These are phyloP conservation scores for Fusarium sulawesiense DNA, from an alignment of 2,329 filamentous ascomycete genomes.

Conservation along the genomic window DNA sequence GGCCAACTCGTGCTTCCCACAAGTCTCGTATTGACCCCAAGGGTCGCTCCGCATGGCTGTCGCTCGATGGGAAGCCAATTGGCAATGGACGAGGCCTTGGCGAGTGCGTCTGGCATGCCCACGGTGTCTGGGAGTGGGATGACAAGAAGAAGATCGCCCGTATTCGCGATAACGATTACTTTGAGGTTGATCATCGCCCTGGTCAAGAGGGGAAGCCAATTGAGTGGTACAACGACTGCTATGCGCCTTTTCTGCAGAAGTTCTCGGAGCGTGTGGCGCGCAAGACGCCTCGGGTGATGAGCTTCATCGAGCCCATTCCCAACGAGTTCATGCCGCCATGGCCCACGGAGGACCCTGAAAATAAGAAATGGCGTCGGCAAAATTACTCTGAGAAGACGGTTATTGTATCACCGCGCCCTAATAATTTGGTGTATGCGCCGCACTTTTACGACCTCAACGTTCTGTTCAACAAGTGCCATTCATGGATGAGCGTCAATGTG, in stretches of 20 bases:
- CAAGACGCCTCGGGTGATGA: constrained; percentile 46
- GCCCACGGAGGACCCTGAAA: constrained; percentile 35
- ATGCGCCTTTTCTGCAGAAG: constrained; percentile 54
- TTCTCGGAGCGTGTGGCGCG: constrained; percentile 52
- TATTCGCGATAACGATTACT: constrained; percentile 50
- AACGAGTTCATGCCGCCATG: constrained; percentile 57
- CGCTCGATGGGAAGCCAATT: constrained; percentile 24
- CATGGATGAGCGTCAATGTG: constrained; percentile 55
- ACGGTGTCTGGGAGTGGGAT: constrained; percentile 54
- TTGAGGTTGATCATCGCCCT: constrained; percentile 54
- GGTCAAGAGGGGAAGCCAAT: constrained; percentile 50
- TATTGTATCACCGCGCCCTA: constrained; percentile 45
- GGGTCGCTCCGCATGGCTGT: constrained; percentile 52
- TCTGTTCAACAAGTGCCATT: constrained; percentile 52
- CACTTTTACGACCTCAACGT: constrained; percentile 59
- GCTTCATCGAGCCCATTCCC: constrained; percentile 56
- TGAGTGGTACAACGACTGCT: constrained; percentile 58
- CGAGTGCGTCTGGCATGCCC: constrained; percentile 54
- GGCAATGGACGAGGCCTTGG: constrained; percentile 46
- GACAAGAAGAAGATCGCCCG: constrained; percentile 45
- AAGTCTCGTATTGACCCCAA: constrained; percentile 52
- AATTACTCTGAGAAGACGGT: constrained; percentile 46
- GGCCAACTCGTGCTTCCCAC: constrained; percentile 53
- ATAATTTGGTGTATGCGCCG: constrained; percentile 55
- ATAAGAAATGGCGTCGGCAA: constrained; percentile 23